Base-by-base conservation (phyloP, 768 basidiomycete genomes). In the Scleroderma bovista region DNA sequence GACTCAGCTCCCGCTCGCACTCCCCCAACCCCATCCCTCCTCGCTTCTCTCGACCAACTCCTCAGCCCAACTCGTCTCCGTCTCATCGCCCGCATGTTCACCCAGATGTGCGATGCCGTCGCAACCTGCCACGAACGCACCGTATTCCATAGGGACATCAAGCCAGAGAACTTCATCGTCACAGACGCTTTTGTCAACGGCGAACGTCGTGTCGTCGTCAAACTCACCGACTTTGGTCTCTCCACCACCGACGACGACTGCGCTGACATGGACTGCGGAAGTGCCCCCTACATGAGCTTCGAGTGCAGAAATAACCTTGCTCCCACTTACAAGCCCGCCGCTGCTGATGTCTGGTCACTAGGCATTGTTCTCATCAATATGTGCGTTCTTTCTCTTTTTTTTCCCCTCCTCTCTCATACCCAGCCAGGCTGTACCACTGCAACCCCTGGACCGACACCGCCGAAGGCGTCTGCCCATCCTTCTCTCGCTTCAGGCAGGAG, bases 311-410 rank as follows among this genome's bases (percentile, higher is more conserved):
- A 98, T 75, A 96, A 97, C 69, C 77, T 93, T 57, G 89, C 88
- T 24, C 94, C 96, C 55, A 89, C 88, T 44, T 99, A 99, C 75
- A 80, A 81, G 56, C 93, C 95, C 54, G 88, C 87, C 60, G 89
- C 90, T 51, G 96, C 96, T 53, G 95, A 99, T 70, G 93, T 99
- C 47, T 99, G 93, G 95, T 97, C 95, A 22, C 78, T 99, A 59
- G 95, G 95, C 54, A 96, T 99, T 66, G 96, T 99, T 57, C 82
- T 99, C 60, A 91, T 99, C 78, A 99, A 99, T 69, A 94, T 98
- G 91, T 89, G 59, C 32, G 83, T 13, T 26, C 5, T 49, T 10
- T 17, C 15, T 26, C 43, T 23, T 43, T 50, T 46, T 45, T 51
- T 6, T 19, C 20, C 16, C 24, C 22, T 17, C 4, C 37, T 32